Conservation (phyloP, 2,329 filamentous ascomycete genomes). For the Teratosphaeriaceae sp. region DNA sequence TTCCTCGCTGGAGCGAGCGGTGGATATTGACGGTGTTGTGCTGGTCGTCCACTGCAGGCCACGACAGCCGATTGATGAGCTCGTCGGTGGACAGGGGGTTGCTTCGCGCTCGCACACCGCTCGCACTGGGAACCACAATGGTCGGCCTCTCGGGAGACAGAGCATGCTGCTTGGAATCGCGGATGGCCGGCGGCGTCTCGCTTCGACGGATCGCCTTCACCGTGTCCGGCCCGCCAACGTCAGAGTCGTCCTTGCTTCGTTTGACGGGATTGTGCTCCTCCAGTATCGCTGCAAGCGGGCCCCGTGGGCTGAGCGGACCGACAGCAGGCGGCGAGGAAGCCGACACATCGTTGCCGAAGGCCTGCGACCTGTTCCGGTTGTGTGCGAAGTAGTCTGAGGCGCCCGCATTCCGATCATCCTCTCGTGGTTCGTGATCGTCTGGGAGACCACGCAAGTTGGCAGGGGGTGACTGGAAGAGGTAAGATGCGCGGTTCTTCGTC, state of each 20-base stretch:
- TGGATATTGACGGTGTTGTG: slow-evolving; percentile 39
- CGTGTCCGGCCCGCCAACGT: slow-evolving; percentile 37
- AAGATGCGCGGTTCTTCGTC: slow-evolving; percentile 40
- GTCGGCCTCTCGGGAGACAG: slow-evolving; percentile 13
- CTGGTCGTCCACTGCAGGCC: slow-evolving; percentile 39
- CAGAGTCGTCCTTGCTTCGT: slow-evolving; percentile 36
- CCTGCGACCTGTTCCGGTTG: too few species aligned
- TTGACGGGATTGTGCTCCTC: slow-evolving; percentile 35
- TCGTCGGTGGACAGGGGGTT: slow-evolving; percentile 28
- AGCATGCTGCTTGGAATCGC: slow-evolving; percentile 23
- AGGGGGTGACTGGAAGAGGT: slow-evolving; percentile 40
- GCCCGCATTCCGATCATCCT: background rate
- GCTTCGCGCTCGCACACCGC: slow-evolving; percentile 12
- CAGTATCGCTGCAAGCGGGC: slow-evolving; percentile 43
- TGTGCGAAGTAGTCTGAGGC: slow-evolving; percentile 10
- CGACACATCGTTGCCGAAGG: too few species aligned
- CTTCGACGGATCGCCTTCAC: slow-evolving; percentile 36
- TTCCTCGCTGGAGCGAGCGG: slow-evolving; percentile 26
- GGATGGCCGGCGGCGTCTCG: slow-evolving; percentile 36
- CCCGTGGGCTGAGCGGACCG: slow-evolving; percentile 17
- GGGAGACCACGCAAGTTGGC: slow-evolving; percentile 11
- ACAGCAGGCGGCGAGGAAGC: too few species aligned
- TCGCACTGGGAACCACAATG: slow-evolving; percentile 6
- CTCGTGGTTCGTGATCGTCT: slow-evolving; percentile 5
- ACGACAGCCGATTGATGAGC: slow-evolving; percentile 28